Evolutionary conservation across 2,329 filamentous ascomycete species (phyloP).

Genomic region (Trichocomaceae sp.): DNA sequence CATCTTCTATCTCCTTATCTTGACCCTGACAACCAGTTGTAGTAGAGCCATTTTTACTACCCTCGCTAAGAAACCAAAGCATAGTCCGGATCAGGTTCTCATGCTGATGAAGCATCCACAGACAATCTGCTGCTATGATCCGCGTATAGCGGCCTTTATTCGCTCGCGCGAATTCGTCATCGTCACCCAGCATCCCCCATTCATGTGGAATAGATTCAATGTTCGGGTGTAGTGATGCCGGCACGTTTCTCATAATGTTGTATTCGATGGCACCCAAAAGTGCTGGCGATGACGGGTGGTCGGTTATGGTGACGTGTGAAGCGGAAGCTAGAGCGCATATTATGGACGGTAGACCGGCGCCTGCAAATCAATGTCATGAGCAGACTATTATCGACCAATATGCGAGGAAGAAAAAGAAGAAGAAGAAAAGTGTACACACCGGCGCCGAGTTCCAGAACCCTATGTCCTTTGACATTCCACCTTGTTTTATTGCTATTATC

Average conservation of each 20-base stretch:
- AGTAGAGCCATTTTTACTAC: slow-evolving; percentile 12
- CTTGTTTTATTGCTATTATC: slow-evolving; percentile 13
- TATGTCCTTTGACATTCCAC: slow-evolving; percentile 44
- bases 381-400: neutral
- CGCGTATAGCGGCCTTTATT: slow-evolving; percentile 43
- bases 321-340: slow-evolving; percentile 33
- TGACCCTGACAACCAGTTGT: slow-evolving; percentile 13
- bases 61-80: slow-evolving; percentile 47
- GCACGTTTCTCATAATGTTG: slow-evolving; percentile 45
- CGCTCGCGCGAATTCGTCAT: slow-evolving; percentile 33
- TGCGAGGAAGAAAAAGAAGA: too few species aligned
- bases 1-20: slow-evolving; percentile 46
- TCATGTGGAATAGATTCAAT: slow-evolving; percentile 44
- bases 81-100: slow-evolving; percentile 50
- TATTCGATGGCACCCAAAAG: slow-evolving; percentile 35
- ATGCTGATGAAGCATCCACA: slow-evolving; percentile 55
- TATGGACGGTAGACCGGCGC: slow-evolving; percentile 38
- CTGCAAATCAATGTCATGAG: slow-evolving; percentile 17
- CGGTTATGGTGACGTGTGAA: slow-evolving; percentile 43
- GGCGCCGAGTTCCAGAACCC: slow-evolving; percentile 54
- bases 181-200: slow-evolving; percentile 44
- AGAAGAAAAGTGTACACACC: slow-evolving; percentile 36
- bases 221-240: slow-evolving; percentile 16
- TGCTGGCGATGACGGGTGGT: slow-evolving; percentile 42
- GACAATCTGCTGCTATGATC: slow-evolving; percentile 55